Base-by-base conservation (phyloP, 805 yeast species). In the Candida ponderosae region DNA sequence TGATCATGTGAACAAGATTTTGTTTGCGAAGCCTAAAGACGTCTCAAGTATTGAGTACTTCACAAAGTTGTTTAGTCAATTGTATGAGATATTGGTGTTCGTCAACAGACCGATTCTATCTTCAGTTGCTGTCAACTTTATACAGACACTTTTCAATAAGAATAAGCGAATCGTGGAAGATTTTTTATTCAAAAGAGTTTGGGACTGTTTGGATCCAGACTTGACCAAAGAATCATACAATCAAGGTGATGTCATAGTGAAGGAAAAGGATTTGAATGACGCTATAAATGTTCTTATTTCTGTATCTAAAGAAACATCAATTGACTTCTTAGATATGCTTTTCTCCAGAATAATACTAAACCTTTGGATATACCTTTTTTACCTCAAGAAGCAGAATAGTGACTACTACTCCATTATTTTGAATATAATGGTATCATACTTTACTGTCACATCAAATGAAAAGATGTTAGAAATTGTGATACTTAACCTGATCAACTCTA, bases 221-320 rank as follows among this genome's bases (percentile, higher is more conserved):
- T 18, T 5, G 34, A 38, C 5, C 39, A 44, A 3, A 44, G 45
- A 31, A 50, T 54, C 14, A 11, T 8, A 24, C 13, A 2, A n/a
- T 16, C 47, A 41, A 2, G 54, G 53, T 5, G 54, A 53, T 3
- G 50, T 65, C 1, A 45, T 72, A 1, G 66, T 70, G 0, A 37
- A 62, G 6, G 81, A 74, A 35, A 62, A 65, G 16, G 66, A 68
- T 4, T 53, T 83, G 16, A 81, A 82, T 47, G 79, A 81, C 53
- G 63, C 66, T 5, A 62, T 83, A 18, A 81, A 81, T 53, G 85
- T 81, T 0, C 45, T 81, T n/a, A 55, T 81, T 1, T 77, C 90
- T 0, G 47, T 85, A 9, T 60, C 80, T 0, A 76, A 76, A 46
- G 68, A 66, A 32, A 45, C 66, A 1, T 53, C 63, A 1, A 40